Evolutionary conservation across 257 asterid genomes (phyloP), one percentile per base, ranked within the genome.

Genomic region (Cynanchum wilfordii): DNA sequence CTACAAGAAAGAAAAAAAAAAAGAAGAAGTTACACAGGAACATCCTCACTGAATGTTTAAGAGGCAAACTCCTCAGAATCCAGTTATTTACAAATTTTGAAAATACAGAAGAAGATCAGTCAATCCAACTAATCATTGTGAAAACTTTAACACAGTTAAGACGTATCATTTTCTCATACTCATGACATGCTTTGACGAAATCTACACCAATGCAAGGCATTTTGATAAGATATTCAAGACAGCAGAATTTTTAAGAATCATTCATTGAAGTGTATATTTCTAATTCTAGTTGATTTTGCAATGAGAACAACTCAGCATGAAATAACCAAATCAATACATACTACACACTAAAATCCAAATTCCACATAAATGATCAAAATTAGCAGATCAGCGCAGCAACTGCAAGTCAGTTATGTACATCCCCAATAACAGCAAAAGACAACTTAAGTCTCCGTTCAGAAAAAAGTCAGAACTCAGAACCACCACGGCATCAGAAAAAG

Each of bases 1-100:
- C 98, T 93, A 73, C 40, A 42, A 82, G 45, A 51, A 17, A 69
- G 15, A 76, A 69, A 12, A 20, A 24, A 73, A 67, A 3, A 2
- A 68, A 65, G 8, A 27, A 20, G 57, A 67, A 1, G 27, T 66
- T 16, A 54, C 25, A 40, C 56, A 73, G 75, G 66, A 49, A 66
- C 66, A 44, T 42, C 27, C 58, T 19, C 49, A 19, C 13, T 17
- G 36, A 19, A 60, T 16, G 2, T 6, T 59, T 71, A 57, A 55
- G 55, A 5, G 27, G 25, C 52, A 27, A 50, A 68, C 69, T 25
- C 15, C 27, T 55, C 25, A 15, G 51, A 71, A 72, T 62, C 66
- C 78, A 66, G 40, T 44, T 42, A 67, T 10, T 67, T 67, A 67
- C 16, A 45, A 24, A 25, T 5, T n/a, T 2, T 11, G n/a, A 45